These are phyloP conservation scores for Anethum foeniculum DNA, from an alignment of 140 eudicot species.

Conservation along the genomic window DNA sequence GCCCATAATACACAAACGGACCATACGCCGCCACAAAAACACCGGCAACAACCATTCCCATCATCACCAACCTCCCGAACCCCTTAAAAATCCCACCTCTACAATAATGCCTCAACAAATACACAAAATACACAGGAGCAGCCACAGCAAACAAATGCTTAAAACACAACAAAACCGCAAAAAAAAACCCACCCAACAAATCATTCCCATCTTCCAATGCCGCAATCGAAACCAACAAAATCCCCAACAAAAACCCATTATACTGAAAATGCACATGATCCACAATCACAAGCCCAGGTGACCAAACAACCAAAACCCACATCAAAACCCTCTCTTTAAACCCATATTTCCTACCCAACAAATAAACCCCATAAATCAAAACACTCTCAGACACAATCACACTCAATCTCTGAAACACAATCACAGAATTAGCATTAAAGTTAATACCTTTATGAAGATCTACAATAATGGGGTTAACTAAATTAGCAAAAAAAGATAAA, in stretches of 20 bases:
- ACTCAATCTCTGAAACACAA: constrained; percentile 57
- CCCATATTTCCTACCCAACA: constrained; percentile 32
- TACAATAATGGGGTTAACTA: constrained; percentile 59
- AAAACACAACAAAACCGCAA: constrained; percentile 69
- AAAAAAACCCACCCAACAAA: constrained; percentile 78
- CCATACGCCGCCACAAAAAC: constrained; percentile 78
- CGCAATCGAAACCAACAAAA: constrained; percentile 49
- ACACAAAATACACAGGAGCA: constrained; percentile 87
- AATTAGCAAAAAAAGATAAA: constrained; percentile 46
- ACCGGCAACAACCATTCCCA: constrained; percentile 55
- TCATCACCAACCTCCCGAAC: constrained; percentile 53
- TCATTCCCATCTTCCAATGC: constrained; percentile 63
- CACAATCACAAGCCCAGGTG: constrained; percentile 73
- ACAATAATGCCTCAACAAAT: constrained; percentile 78
- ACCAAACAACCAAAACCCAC: constrained; percentile 73
- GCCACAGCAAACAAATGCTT: constrained; percentile 87
- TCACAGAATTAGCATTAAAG: constrained; percentile 35
- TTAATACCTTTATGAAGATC: constrained; percentile 56
- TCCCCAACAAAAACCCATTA: constrained; percentile 76
- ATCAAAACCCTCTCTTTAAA: constrained; percentile 34
- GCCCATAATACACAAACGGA: constrained; percentile 73
- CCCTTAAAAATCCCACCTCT: constrained; percentile 66
- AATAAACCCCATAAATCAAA: constrained; percentile 36
- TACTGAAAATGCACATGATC: constrained; percentile 95
- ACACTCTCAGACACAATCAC: constrained; percentile 49